phyloP scores from a whole-genome alignment of 148 eudicot species.

The Camellia lanceoleosa region DNA sequence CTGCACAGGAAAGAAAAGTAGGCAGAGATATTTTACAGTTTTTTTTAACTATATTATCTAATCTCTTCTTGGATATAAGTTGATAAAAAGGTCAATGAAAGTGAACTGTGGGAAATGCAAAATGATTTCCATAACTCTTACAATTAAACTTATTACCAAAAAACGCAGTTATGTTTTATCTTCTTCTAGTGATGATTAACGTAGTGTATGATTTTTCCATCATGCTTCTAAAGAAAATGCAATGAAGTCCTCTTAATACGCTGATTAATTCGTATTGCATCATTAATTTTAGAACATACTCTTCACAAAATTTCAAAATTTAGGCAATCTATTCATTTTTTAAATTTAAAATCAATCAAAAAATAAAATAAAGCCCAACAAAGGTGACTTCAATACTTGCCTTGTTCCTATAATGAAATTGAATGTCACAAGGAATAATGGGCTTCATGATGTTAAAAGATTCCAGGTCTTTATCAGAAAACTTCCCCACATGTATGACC shows the following conservation, averaged over 20 bases:
- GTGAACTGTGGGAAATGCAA: too few species aligned
- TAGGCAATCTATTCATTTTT: too few species aligned
- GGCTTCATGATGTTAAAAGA: conserved; percentile 56
- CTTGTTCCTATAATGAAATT: conserved; percentile 95
- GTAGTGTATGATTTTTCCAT: not conserved
- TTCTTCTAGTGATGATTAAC: not conserved
- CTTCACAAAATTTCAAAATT: not conserved
- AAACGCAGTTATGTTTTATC: not conserved
- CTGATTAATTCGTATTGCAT: not conserved
- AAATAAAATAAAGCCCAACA: not conserved
- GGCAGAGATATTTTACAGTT: not conserved
- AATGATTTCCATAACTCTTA: not conserved
- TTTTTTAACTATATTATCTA: not conserved
- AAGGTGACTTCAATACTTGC: conserved; percentile 24
- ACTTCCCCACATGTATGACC: conserved; percentile 74
- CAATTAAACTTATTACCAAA: too few species aligned
- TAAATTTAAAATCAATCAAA: not conserved
- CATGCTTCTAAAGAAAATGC: too few species aligned
- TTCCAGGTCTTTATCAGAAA: conserved; percentile 52
- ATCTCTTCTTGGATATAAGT: not conserved
- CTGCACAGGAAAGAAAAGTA: conserved; percentile 38
- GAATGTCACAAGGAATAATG: conserved; percentile 84
- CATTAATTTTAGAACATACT: not conserved
- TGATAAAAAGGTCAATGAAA: not conserved
- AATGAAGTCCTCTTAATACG: not conserved